Evolutionary conservation across 805 yeast species (phyloP), one percentile per base, ranked within the genome.

Genomic region (Hemisphaericaspora nanyangensis): DNA sequence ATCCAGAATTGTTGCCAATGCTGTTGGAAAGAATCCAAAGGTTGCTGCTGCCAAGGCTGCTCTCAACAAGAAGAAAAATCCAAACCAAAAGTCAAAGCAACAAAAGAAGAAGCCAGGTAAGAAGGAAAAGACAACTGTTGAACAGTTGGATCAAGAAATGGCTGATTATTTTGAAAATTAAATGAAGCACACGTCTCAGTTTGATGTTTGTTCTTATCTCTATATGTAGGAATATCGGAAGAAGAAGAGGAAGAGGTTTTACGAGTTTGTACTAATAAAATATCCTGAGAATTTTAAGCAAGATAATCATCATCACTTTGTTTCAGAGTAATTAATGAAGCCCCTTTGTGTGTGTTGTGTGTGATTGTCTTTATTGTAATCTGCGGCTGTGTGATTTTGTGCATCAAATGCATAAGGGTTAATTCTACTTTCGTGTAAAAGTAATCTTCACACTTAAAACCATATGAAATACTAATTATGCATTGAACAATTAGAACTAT

Each of bases 91-190:
- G 54, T 44, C 55, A 54, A 56, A 56, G 51, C 66, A 61, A 45
- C 45, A 45, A 31, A 51, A 66, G 44, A 74, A 76, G 68, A 56
- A 58, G 46, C 57, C 65, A 34, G 62, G 61, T 35, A 66, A 64
- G 55, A 72, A 61, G 47, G 63, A 61, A 47, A 71, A 72, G 65
- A 89, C 89, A 77, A 80, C 95, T 38, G 74, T 85, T 48, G 98
- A 86, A 63, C 91, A 93, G 68, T 79, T 91, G 59, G 99, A 93
- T 68, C 95, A 90, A 61, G 98, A 91, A 71, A 91, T 93, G 99
- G 85, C 89, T 47, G 98, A 90, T 60, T 91, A 91, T 70, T 90
- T 91, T 28, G 44, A 41, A 25, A 35, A 30, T 22, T 39, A 34
- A 25, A 11, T 11, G 10, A 22, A 10, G 25, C 10, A 7, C 25